These are phyloP conservation scores for Salvia hispanica DNA, from an alignment of 257 asterid genomes.

Conservation along the genomic window DNA sequence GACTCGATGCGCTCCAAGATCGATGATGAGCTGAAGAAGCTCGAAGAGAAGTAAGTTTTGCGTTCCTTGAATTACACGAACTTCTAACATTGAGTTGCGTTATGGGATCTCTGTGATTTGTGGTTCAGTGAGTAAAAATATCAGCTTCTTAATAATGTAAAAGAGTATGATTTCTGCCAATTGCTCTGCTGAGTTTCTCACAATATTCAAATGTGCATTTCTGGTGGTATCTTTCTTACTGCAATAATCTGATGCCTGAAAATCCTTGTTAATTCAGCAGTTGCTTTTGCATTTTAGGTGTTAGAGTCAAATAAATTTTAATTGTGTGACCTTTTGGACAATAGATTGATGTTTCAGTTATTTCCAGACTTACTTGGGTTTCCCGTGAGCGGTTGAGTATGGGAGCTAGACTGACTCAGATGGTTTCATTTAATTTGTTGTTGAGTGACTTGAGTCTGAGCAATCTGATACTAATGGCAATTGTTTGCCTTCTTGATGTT, in stretches of 20 bases:
- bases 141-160: not conserved
- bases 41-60: slow-evolving; percentile 70
- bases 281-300: not conserved
- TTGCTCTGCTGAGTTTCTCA: not conserved
- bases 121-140: slow-evolving; percentile 1
- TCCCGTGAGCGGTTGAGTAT: too few species aligned
- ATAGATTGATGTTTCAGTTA: not conserved
- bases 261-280: not conserved
- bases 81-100: not conserved
- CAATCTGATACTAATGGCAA: too few species aligned
- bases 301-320: not conserved
- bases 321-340: not conserved
- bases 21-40: slow-evolving; percentile 67
- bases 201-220: slow-evolving; percentile 1
- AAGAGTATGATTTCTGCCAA: not conserved
- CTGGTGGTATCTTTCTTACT: not conserved
- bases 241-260: not conserved
- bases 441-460: too few species aligned
- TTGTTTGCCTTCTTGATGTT: too few species aligned
- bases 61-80: not conserved
- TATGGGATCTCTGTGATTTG: slow-evolving; percentile 22
- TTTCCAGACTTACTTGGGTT: too few species aligned
- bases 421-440: too few species aligned
- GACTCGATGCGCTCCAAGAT: slow-evolving; percentile 72
- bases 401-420: too few species aligned